A percentile compares a stretch with the other conserved stretches of the same genome.
phyloP scores from a whole-genome alignment of 1,139 yeast genomes.

The Pichia sp. region DNA sequence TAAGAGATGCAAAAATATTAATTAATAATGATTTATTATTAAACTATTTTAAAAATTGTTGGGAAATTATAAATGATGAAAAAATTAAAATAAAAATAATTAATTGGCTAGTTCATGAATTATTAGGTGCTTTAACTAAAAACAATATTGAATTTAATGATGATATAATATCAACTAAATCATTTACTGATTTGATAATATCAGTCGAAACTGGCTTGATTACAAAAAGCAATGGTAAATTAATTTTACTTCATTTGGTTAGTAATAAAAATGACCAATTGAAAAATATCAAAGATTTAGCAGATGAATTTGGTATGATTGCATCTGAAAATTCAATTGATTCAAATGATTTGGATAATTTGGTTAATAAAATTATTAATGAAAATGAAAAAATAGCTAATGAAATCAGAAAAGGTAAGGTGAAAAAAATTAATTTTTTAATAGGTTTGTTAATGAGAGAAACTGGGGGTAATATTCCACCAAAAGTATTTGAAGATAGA shows the following conservation, averaged over 20 bases:
- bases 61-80: conserved; percentile 34
- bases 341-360: conserved; percentile 28
- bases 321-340: conserved; percentile 8
- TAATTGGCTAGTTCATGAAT: conserved; percentile 81
- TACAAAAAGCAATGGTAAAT: conserved; percentile 59
- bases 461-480: conserved; percentile 60
- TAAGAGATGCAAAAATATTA: conserved; percentile 67
- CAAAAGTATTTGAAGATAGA: conserved; percentile 41
- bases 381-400: conserved; percentile 50
- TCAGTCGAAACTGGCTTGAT: conserved; percentile 31
- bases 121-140: conserved; percentile 63
- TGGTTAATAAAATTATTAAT: conserved; percentile 46
- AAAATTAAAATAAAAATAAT: conserved; percentile 39
- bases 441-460: conserved; percentile 82
- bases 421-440: conserved; percentile 61
- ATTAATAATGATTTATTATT: conserved; percentile 42
- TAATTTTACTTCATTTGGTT: conserved; percentile 54
- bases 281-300: conserved; percentile 45
- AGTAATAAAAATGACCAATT: conserved; percentile 36
- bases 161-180: conserved; percentile 32
- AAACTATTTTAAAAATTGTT: conserved; percentile 46
- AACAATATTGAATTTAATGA: conserved; percentile 38
- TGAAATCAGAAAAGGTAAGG: conserved; percentile 54
- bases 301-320: conserved; percentile 27
- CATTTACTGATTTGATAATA: conserved; percentile 40